Evolutionary conservation across 805 yeast species (phyloP), one percentile per base, ranked within the genome.

Genomic region (Metschnikowia peoriensis): DNA sequence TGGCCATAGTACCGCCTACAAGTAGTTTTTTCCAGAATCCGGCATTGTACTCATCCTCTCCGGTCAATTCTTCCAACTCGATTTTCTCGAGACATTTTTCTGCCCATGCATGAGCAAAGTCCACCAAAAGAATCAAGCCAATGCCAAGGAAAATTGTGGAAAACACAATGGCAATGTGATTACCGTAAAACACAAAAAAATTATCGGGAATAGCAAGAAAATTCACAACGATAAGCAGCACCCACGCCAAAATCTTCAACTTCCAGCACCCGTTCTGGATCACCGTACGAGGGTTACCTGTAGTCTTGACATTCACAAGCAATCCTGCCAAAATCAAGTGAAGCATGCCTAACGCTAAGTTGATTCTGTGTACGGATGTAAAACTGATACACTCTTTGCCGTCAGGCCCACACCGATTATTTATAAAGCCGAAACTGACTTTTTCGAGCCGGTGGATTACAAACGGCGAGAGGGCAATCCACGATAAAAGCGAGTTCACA

Each of bases 81-180:
- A 94, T 89, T 61, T 90, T 88, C 58, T 86, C 91, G 49, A 94
- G 79, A 68, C 99, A 94, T 7, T 88, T 88, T 63, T 94, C 99
- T 0, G 98, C 97, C 97, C 97, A 94, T 60, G 93, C 93, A 69
- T 94, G 98, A 4, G 99, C 98, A 77, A 90, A 94, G 69, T 94
- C 99, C 34, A 94, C 97, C 46, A 94, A 74, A 46, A 94, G 75
- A 12, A 96, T 87, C 52, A 94, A 78, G 1, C 99, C 99, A 55
- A 94, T 89, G 14, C 94, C 84, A 38, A 93, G 81, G 71, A 94
- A 94, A 5, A 91, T 64, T 2, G 93, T 87, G 42, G 97, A 89
- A 61, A 90, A 85, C 6, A 90, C 70, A 32, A 92, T 86, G 6
- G 97, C 90, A 42, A 94, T 75, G 72, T 90, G 85, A 67, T 89